Conservation (phyloP, 352 stramenopile genomes). For the Aphanomyces invadans region DNA sequence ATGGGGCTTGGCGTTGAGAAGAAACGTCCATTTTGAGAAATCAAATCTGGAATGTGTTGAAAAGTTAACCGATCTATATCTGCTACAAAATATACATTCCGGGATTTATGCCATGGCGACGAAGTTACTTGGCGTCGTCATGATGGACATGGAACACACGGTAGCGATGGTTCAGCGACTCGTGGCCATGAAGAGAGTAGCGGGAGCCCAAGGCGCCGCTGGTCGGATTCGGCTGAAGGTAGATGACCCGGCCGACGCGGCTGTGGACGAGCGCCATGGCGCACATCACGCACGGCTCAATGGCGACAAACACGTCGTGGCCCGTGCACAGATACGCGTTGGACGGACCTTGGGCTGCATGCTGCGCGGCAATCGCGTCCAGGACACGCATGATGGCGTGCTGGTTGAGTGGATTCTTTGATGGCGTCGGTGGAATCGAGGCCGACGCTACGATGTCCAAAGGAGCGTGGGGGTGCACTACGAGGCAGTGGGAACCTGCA, state of each 20-base stretch:
- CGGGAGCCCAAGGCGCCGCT: constrained; percentile 57
- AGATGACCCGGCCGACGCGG: constrained; percentile 70
- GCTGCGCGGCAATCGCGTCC: constrained; percentile 9
- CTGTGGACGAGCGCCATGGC: constrained; percentile 87
- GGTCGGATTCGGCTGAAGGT: constrained; percentile 40
- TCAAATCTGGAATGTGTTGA: too few relatives aligned
- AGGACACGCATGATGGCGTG: not conserved
- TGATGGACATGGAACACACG: constrained; percentile 55
- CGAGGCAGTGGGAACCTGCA: constrained; percentile 56
- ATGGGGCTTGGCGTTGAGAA: too few relatives aligned
- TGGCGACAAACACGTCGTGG: constrained; percentile 80
- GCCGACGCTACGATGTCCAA: constrained; percentile 26
- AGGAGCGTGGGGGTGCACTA: constrained; percentile 51
- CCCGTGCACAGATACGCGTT: constrained; percentile 85
- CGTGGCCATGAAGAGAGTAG: constrained; percentile 69
- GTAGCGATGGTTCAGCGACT: constrained; percentile 85
- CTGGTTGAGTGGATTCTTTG: constrained; percentile 2
- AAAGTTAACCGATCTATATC: not conserved
- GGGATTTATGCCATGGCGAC: not conserved
- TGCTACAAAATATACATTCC: not conserved
- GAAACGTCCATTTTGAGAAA: too few relatives aligned
- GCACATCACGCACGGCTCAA: constrained; percentile 84
- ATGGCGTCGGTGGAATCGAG: constrained; percentile 30
- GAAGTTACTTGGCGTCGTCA: not conserved
- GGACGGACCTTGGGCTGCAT: not conserved